Percentiles rank a stretch among this genome's conserved stretches.
Conservation (phyloP, 257 asterid species). For the Prunella vulgaris region DNA sequence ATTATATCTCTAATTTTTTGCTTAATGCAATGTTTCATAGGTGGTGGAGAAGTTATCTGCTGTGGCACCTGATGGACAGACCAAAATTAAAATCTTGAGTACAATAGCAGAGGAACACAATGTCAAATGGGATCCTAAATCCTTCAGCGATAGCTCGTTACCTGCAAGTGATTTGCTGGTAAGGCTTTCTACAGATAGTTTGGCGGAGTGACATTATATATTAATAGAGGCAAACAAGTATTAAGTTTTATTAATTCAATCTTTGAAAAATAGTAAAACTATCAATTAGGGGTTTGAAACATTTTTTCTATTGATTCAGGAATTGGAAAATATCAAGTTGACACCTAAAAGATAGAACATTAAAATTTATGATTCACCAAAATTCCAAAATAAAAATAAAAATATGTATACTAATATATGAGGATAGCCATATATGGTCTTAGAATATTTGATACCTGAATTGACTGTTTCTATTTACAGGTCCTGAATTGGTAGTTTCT, state of each 20-base stretch:
- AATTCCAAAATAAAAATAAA: no score
- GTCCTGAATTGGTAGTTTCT: no score
- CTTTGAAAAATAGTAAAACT: no score
- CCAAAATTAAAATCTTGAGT: conserved; percentile 54
- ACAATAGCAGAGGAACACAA: conserved; percentile 77
- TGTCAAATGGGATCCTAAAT: conserved; percentile 62
- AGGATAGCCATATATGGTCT: no score
- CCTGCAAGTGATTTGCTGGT: conserved; percentile 66
- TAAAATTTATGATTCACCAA: no score
- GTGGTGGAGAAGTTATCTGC: conserved; percentile 82
- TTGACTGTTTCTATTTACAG: background rate
- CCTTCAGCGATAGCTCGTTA: conserved; percentile 37
- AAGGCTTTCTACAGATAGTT: conserved; percentile 12
- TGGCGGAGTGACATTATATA: background rate
- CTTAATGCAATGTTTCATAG: conserved; percentile 34
- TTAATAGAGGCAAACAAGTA: background rate
- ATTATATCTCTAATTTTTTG: conserved; percentile 6
- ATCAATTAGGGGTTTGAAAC: no score
- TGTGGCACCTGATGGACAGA: conserved; percentile 64
- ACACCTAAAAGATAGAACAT: no score
- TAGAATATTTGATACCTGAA: no score
- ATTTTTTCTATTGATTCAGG: no score
- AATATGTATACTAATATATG: no score
- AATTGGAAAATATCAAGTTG: no score
- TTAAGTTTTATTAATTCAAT: background rate